phyloP scores from a whole-genome alignment of 2,329 filamentous ascomycete species.

The Cercospora berteroae region DNA sequence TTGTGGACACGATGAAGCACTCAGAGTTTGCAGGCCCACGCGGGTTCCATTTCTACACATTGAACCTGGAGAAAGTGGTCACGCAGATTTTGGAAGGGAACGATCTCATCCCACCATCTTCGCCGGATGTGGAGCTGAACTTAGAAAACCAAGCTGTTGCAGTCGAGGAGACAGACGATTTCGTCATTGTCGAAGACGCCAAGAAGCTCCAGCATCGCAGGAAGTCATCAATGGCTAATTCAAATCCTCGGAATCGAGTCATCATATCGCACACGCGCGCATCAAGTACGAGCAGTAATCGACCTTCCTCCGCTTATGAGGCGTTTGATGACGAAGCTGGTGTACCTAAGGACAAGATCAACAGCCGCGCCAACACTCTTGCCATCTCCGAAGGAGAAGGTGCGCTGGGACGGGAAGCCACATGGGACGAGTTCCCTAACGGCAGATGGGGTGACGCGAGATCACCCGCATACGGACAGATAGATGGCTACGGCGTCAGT shows the following conservation, averaged over 20 bases:
- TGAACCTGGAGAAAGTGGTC: constrained; percentile 94
- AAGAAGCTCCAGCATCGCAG: constrained; percentile 50
- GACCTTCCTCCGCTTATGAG: constrained; percentile 53
- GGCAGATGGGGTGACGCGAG: constrained; percentile 91
- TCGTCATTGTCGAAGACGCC: constrained; percentile 48
- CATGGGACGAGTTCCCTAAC: constrained; percentile 98
- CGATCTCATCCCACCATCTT: constrained; percentile 67
- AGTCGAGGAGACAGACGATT: constrained; percentile 37
- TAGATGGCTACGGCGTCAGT: constrained; percentile 96
- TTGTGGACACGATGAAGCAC: constrained; percentile 75
- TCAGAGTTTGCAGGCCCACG: constrained; percentile 57
- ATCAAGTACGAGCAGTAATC: constrained; percentile 54
- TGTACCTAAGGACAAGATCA: constrained; percentile 67
- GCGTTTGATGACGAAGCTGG: constrained; percentile 74
- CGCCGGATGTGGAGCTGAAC: constrained; percentile 41
- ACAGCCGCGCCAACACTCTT: constrained; percentile 74
- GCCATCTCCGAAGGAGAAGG: constrained; percentile 94
- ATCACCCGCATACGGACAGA: constrained; percentile 91
- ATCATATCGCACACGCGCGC: constrained; percentile 65
- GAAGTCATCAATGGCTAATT: constrained; percentile 75
- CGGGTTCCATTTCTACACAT: constrained; percentile 95
- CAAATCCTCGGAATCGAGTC: constrained; percentile 81
- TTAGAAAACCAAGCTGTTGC: constrained; percentile 39
- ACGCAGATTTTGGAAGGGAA: constrained; percentile 87
- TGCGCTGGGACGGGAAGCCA: constrained; percentile 84